Base-by-base conservation (phyloP, 2,329 filamentous ascomycete species). In the Cyclaneusma minus region DNA sequence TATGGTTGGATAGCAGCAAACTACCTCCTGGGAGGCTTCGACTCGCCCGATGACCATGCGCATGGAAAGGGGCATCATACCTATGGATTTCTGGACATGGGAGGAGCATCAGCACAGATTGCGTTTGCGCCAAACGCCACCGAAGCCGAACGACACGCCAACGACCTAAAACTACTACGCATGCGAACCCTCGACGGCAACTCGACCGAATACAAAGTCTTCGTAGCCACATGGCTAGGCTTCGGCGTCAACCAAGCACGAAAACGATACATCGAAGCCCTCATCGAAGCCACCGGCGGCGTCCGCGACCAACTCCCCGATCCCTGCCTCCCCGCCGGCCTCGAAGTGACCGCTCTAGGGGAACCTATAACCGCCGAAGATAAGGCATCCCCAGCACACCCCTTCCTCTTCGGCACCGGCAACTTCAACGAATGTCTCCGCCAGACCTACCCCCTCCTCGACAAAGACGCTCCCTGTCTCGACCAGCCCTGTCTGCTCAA, bases 1-100 rank as follows among this genome's bases (percentile, higher is more conserved):
- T 98, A 95, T 43, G 89, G 89, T 20, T 98, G 89, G 89, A 79
- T 98, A 40, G 87, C 91, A 6, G 81, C 87, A 28, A 98, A 98
- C 47, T 98, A 98, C 45, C 56, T 98, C 16, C 62, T 98, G 2
- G 87, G 84, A 15, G 83, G 84, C 4, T 95, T 98, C 42, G 80
- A 95, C 48, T 60, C 66, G 11, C 75, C 82, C 0, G 57, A 74
- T 26, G 55, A 70, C 9, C 81, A 93, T 42, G 58, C 69, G 28
- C 83, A 93, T 48, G 84, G 83, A 27, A 84, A 92, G 37, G 70
- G 68, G 14, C 89, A 95, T 48, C 80, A 85, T 44, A 98, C 89
- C 0, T 98, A 95, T 50, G 89, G 89, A 1, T 98, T 98, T 44
- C 58, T 98, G 33, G 89, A 98, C 48, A 98, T 98, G 91, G 89